phyloP scores from a whole-genome alignment of 2,329 filamentous ascomycete genomes.

The Conoideocrella luteorostrata region DNA sequence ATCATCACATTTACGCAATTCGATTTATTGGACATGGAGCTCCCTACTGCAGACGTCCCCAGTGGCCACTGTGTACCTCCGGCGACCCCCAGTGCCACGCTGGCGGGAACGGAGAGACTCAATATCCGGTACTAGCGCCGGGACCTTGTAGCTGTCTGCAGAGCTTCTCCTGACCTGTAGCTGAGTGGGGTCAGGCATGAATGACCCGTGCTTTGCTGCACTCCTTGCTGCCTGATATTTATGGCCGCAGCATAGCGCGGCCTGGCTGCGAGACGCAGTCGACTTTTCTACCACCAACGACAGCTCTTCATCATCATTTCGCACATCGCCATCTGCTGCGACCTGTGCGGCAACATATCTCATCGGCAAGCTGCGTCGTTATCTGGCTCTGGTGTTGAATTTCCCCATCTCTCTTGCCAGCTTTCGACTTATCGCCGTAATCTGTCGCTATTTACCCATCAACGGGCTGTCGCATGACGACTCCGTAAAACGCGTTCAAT shows the following conservation, averaged over 20 bases:
- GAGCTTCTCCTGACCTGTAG: no score
- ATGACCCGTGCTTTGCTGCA: not conserved
- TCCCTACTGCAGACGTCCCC: constrained; percentile 5
- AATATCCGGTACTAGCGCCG: constrained; percentile 3
- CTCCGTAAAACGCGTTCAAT: constrained; percentile 18
- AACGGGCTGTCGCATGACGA: constrained; percentile 11
- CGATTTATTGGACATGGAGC: constrained; percentile 1
- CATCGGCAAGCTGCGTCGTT: constrained; percentile 18
- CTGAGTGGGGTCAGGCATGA: not conserved
- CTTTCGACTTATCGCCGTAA: constrained; percentile 10
- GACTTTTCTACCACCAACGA: constrained; percentile 26
- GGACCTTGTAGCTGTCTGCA: not conserved
- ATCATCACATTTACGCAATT: not conserved
- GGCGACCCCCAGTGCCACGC: not conserved
- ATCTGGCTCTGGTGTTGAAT: constrained; percentile 15
- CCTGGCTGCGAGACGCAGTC: constrained; percentile 19
- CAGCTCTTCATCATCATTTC: constrained; percentile 22
- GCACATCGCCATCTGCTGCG: constrained; percentile 19
- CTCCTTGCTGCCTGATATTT: constrained; percentile 27
- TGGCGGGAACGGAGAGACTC: constrained; percentile 15
- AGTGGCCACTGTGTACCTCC: constrained; percentile 7
- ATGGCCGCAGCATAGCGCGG: constrained; percentile 16
- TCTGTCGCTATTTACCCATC: constrained; percentile 6
- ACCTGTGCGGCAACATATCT: constrained; percentile 14
- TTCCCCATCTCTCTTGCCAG: constrained; percentile 12